These are phyloP conservation scores for Saccharomycopsis babjevae DNA, from an alignment of 805 yeast genomes.

Conservation along the genomic window DNA sequence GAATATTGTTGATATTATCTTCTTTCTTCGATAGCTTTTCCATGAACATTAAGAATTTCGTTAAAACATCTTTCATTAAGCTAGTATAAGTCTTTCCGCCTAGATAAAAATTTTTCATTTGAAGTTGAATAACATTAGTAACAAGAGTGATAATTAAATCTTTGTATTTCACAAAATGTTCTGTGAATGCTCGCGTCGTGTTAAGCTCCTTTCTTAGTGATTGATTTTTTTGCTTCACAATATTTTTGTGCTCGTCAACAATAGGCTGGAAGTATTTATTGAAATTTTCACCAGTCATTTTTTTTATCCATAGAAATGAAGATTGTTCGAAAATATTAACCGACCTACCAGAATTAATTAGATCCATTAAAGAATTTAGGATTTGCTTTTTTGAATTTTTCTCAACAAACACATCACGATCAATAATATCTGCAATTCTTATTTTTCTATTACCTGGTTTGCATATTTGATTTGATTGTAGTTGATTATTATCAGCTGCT, in stretches of 20 bases:
- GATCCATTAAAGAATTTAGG: conserved; percentile 4
- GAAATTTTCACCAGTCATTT: conserved; percentile 5
- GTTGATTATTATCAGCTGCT: background rate
- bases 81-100: background rate
- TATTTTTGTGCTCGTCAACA: background rate
- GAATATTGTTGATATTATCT: background rate
- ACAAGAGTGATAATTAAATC: background rate
- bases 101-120: background rate
- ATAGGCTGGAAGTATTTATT: conserved; percentile 6
- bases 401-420: background rate
- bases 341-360: background rate
- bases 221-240: background rate
- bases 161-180: background rate
- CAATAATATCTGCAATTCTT: conserved; percentile 1
- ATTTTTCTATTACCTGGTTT: background rate
- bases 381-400: background rate
- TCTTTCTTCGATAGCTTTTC: background rate
- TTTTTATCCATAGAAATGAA: conserved; percentile 3
- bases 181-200: background rate
- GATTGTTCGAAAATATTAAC: conserved; percentile 4
- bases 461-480: background rate
- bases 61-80: background rate
- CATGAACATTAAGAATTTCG: background rate
- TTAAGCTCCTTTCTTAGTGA: conserved; percentile 2
- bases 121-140: background rate